Base-by-base conservation (phyloP, 2,329 filamentous ascomycete species). In the Sporothrix curviconia region DNA sequence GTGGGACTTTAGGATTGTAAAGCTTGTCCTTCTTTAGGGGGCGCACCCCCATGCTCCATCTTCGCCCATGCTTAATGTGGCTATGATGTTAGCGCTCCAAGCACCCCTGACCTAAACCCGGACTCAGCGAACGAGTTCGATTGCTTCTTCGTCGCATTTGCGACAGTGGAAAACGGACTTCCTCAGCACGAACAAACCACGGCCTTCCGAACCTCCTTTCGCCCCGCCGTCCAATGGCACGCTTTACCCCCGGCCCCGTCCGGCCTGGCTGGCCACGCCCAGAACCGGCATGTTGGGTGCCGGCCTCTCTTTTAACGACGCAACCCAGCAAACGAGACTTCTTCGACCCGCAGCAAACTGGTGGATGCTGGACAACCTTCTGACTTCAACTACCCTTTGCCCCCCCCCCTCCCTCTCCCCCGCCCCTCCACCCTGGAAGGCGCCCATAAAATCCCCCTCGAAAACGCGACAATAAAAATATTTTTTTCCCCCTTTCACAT, bases 341-440 rank as follows among this genome's bases (percentile, higher is more conserved):
- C 61, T 96, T 95, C 67, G 91, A 96, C 71, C 90, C 92, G 1
- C 79, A 96, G 66, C 90, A 92, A n/a, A n/a, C n/a, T n/a, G n/a
- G 70, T 96, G 92, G 92, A 90, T 95, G 77, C 76, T 96, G 60
- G 92, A 96, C 69, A 89, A 89, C 14, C 77, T 92, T 34, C 78
- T 94, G 60, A 92, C 68, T 87, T 92, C 68, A 89, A 89, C 62
- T 91, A 86, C 11, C 57, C 25, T 86, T 82, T 65, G 76, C 79
- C 37, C 72, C 74, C 57, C 75, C 78, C n/a, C n/a, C n/a, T n/a
- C n/a, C n/a, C n/a, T n/a, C n/a, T n/a, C n/a, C n/a, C n/a, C n/a
- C n/a, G n/a, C n/a, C n/a, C n/a, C n/a, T n/a, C n/a, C n/a, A n/a
- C n/a, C 1, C 69, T 83, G 37, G 82, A 86, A 60, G 76, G 79